A percentile compares a stretch with the other conserved stretches of the same genome.
These are phyloP conservation scores for Phaeosphaeria sp. DNA, from an alignment of 2,329 filamentous ascomycete species.

Conservation along the genomic window DNA sequence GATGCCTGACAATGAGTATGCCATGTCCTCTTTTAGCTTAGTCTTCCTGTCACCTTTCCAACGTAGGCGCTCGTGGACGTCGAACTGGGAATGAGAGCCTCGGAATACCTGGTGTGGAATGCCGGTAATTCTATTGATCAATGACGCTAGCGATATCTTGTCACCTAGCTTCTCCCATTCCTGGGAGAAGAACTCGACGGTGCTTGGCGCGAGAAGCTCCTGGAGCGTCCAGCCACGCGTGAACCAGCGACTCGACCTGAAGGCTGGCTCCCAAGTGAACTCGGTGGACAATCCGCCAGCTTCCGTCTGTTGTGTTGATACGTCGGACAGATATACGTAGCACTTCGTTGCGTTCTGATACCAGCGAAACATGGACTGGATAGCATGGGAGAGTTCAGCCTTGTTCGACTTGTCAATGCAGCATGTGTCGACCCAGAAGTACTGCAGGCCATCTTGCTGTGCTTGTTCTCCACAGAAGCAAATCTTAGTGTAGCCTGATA, in stretches of 20 bases:
- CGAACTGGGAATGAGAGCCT: background rate
- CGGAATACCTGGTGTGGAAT: too few species aligned
- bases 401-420: slow-evolving; percentile 10
- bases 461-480: slow-evolving; percentile 4
- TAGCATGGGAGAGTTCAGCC: background rate
- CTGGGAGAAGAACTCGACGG: slow-evolving; percentile 1
- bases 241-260: background rate
- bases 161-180: background rate
- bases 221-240: background rate
- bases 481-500: background rate
- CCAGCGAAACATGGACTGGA: background rate
- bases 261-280: background rate
- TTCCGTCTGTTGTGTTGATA: background rate
- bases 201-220: background rate
- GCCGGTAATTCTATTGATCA: background rate
- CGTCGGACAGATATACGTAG: slow-evolving; percentile 3
- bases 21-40: slow-evolving; percentile 3
- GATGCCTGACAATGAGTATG: slow-evolving; percentile 11
- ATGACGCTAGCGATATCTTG: background rate
- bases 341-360: background rate
- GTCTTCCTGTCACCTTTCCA: background rate
- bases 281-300: background rate
- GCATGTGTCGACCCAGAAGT: slow-evolving; percentile 12
- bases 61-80: background rate
- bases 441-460: slow-evolving; percentile 2